A percentile compares a stretch with the other conserved stretches of the same genome.
Evolutionary conservation across 805 yeast species (phyloP).

Genomic region (Cyberlindnera xishuangbannaensis): DNA sequence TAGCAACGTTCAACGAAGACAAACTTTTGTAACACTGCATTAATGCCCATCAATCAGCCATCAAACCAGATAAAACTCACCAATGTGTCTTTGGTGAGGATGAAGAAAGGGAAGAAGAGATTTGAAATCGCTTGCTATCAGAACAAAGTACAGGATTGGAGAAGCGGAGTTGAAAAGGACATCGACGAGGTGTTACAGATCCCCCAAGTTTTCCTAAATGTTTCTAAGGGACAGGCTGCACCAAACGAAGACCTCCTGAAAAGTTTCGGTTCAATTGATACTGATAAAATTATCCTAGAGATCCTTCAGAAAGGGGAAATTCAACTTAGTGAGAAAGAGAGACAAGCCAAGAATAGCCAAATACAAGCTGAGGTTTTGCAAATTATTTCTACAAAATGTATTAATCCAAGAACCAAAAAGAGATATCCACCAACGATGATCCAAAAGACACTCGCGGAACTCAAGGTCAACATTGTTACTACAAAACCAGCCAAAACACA

Average conservation of each 20-base stretch:
- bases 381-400: constrained; percentile 81
- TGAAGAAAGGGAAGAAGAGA: constrained; percentile 86
- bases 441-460: constrained; percentile 72
- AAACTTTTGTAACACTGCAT: no score
- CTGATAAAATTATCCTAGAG: constrained; percentile 69
- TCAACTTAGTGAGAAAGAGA: constrained; percentile 89
- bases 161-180: constrained; percentile 84
- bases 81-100: constrained; percentile 86
- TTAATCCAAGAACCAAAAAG: constrained; percentile 83
- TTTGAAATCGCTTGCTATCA: constrained; percentile 96
- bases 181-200: constrained; percentile 94
- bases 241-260: constrained; percentile 73
- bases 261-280: constrained; percentile 71
- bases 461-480: constrained; percentile 74
- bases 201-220: constrained; percentile 90
- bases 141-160: constrained; percentile 94
- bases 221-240: constrained; percentile 91
- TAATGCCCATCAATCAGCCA: constrained; percentile 76
- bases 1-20: no score
- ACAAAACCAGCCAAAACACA: constrained; percentile 76
- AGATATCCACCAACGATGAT: constrained; percentile 95
- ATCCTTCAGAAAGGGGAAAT: constrained; percentile 89
- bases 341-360: constrained; percentile 68
- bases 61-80: constrained; percentile 83
- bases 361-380: constrained; percentile 77